A percentile compares a stretch with the other conserved stretches of the same genome.
phyloP scores from a whole-genome alignment of 2,329 filamentous ascomycete species.

The Chrysoporthe cubensis region DNA sequence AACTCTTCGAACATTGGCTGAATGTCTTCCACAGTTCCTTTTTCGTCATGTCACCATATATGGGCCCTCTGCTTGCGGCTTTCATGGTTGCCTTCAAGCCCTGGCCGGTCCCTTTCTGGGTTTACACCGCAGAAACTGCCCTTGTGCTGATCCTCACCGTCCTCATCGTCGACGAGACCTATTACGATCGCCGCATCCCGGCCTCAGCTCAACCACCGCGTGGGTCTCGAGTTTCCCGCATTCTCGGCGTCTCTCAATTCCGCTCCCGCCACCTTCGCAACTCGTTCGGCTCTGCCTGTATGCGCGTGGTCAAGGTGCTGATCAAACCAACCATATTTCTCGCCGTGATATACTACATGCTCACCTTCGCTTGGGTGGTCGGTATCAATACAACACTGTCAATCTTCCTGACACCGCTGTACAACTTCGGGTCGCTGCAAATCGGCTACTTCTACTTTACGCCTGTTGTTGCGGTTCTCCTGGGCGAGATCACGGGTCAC shows the following conservation, averaged over 20 bases:
- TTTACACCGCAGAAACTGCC: slow-evolving; percentile 46
- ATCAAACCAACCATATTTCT: slow-evolving; percentile 45
- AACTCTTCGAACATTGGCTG: neutral
- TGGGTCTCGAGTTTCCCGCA: slow-evolving; percentile 36
- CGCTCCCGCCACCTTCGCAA: slow-evolving; percentile 43
- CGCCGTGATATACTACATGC: slow-evolving; percentile 41
- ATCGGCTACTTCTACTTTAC: slow-evolving; percentile 64
- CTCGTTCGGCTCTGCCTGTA: slow-evolving; percentile 45
- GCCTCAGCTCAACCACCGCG: slow-evolving; percentile 40
- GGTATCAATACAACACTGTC: slow-evolving; percentile 61
- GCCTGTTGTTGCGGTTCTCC: slow-evolving; percentile 55
- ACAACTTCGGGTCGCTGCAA: slow-evolving; percentile 53
- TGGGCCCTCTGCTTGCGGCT: slow-evolving; percentile 49
- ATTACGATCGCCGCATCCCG: slow-evolving; percentile 50
- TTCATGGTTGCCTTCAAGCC: slow-evolving; percentile 52
- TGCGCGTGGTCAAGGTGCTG: slow-evolving; percentile 44
- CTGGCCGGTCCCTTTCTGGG: slow-evolving; percentile 54
- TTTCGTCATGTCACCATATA: slow-evolving; percentile 48
- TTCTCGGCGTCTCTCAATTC: slow-evolving; percentile 41
- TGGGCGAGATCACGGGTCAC: slow-evolving; percentile 59
- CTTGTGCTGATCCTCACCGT: slow-evolving; percentile 44
- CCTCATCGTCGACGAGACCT: slow-evolving; percentile 52
- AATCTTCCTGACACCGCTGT: slow-evolving; percentile 54
- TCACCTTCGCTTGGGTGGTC: slow-evolving; percentile 54
- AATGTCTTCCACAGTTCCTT: slow-evolving; percentile 34